These are phyloP conservation scores for Podospora comata DNA, from an alignment of 495 filamentous ascomycete genomes.

Conservation along the genomic window DNA sequence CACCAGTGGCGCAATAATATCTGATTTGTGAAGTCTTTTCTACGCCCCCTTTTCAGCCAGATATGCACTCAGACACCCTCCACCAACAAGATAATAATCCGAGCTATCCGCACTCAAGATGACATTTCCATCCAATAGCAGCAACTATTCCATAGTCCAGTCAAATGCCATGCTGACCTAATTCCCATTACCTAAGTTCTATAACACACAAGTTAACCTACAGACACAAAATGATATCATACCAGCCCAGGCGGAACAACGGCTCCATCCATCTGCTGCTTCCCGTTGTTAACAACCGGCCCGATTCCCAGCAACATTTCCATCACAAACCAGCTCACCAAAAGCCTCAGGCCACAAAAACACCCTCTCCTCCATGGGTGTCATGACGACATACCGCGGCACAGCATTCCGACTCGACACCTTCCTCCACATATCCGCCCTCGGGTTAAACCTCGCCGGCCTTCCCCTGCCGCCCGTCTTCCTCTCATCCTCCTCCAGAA, in stretches of 20 bases:
- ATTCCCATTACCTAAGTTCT: not conserved
- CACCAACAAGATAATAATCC: not conserved
- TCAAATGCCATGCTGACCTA: not conserved
- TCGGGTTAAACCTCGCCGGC: slow-evolving; percentile 64
- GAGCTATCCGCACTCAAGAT: not conserved
- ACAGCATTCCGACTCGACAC: slow-evolving; percentile 55
- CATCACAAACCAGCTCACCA: slow-evolving; percentile 36
- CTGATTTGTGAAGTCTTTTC: not conserved
- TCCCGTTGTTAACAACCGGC: not conserved
- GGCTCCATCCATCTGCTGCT: not conserved
- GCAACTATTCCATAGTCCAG: not conserved
- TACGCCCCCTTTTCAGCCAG: not conserved
- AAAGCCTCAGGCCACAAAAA: slow-evolving; percentile 64
- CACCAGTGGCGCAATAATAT: not conserved
- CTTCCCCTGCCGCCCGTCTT: slow-evolving; percentile 63
- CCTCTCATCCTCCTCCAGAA: slow-evolving; percentile 58
- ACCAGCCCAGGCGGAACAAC: not conserved
- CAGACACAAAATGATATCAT: not conserved
- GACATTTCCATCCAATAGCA: not conserved
- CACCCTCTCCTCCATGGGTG: slow-evolving; percentile 62
- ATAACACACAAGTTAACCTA: not conserved
- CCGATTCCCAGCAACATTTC: not conserved
- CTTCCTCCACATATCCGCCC: slow-evolving; percentile 69
- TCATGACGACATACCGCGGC: slow-evolving; percentile 54
- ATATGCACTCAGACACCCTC: not conserved